Base-by-base conservation (phyloP, 768 basidiomycete species). In the Bullera alba region DNA sequence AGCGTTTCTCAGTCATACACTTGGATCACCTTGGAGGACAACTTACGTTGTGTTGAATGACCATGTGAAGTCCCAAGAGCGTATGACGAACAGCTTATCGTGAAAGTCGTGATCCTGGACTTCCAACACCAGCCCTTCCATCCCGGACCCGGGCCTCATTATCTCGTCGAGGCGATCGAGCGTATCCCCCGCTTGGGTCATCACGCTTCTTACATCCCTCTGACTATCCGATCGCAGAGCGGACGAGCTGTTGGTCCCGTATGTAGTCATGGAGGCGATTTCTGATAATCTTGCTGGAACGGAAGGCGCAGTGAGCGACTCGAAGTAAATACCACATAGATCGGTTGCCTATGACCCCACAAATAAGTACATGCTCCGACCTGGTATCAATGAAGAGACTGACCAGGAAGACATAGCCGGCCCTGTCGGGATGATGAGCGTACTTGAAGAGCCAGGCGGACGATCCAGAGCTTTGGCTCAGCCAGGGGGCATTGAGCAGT, bases 321-420 rank as follows among this genome's bases (percentile, higher is more conserved):
- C 60, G 26, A 51, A 49, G 22, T 47, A 51, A 14, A 61, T 44
- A 21, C 34, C 4, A 14, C 36, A n/a, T 14, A 61, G 60, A 27
- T 61, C 56, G 5, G 60, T 61, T 17, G 48, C 44, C 51, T 52
- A 21, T 10, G 22, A 10, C 8, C n/a, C n/a, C 8, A 8, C 32
- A 34, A 34, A 34, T n/a, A 34, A 8, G 32, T 34, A 12, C 38
- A 43, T 19, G 19, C 21, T 43, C 14, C 14, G 42, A 8, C 32
- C 7, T 28, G 27, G 21, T 8, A 41, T 8, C 10, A 19, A 41
- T 22, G 10, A 41, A 21, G 23, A 5, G 6, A 43, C 47, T n/a
- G 26, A 65, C 61, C 30, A 63, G 19, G n/a, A 66, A 21, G 7
- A 63, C 29, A 28, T 63, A 66, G 12, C 61, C 56, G 28, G 56